A percentile compares a stretch with the other conserved stretches of the same genome.
phyloP scores from a whole-genome alignment of 768 basidiomycete species.

The Auricularia cornea region DNA sequence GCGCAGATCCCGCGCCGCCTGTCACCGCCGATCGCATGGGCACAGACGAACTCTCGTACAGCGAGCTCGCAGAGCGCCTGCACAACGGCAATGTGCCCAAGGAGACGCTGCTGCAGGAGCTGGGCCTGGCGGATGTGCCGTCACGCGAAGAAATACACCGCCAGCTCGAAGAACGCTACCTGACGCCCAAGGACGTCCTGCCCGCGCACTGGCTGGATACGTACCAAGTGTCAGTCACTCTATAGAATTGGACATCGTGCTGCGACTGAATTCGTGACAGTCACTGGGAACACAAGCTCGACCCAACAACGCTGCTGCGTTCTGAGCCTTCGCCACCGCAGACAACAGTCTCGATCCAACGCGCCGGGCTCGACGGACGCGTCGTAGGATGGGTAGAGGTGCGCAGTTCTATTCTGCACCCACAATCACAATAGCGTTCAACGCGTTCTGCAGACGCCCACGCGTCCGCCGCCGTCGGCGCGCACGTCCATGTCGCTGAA shows the following conservation, averaged over 20 bases:
- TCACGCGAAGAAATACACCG: slow-evolving; percentile 50
- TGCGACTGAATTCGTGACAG: slow-evolving; percentile 28
- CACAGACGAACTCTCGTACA: neutral
- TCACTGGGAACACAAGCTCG: slow-evolving; percentile 60
- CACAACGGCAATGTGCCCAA: neutral
- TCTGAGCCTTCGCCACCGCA: slow-evolving; percentile 66
- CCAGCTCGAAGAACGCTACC: slow-evolving; percentile 66
- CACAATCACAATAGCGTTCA: neutral
- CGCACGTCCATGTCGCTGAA: slow-evolving; percentile 79
- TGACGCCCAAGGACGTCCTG: slow-evolving; percentile 58
- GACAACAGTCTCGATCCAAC: slow-evolving; percentile 62
- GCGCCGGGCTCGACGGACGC: slow-evolving; percentile 70
- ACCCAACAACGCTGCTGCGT: slow-evolving; percentile 54
- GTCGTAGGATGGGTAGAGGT: slow-evolving; percentile 81
- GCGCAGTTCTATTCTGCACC: slow-evolving; percentile 3
- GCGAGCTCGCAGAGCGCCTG: neutral
- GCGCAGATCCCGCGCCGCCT: neutral
- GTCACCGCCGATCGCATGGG: neutral
- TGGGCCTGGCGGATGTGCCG: slow-evolving; percentile 52
- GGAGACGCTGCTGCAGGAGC: slow-evolving; percentile 37
- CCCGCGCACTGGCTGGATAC: slow-evolving; percentile 65
- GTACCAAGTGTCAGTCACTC: slow-evolving; percentile 77
- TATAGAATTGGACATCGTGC: neutral
- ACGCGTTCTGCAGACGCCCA: slow-evolving; percentile 37
- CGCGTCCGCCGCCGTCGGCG: slow-evolving; percentile 52